Evolutionary conservation across 176 grass and related monocot species (phyloP).

Genomic region (Triticum urartu): DNA sequence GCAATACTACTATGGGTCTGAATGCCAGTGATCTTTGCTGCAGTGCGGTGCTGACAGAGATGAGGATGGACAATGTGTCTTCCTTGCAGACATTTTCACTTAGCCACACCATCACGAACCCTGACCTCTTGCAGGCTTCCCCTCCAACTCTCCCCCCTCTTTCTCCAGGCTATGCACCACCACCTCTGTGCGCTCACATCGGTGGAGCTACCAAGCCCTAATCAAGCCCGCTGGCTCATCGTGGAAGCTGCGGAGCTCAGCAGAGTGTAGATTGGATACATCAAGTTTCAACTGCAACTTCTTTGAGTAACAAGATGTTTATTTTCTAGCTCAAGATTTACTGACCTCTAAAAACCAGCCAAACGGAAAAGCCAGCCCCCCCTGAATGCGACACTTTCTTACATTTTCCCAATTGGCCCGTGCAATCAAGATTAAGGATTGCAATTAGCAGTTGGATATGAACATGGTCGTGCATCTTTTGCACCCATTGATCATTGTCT

Average conservation of each 20-base stretch:
- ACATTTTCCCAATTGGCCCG: background rate
- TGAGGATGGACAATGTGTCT: background rate
- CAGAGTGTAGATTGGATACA: background rate
- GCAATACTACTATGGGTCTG: background rate
- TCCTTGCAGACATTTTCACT: background rate
- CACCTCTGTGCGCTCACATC: background rate
- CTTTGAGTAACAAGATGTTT: background rate
- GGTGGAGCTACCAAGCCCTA: background rate
- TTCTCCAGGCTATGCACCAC: background rate
- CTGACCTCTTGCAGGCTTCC: background rate
- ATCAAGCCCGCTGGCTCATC: background rate
- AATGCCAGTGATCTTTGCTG: background rate
- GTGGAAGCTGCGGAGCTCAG: background rate
- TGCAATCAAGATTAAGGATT: slow-evolving; percentile 10
- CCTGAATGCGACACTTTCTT: background rate
- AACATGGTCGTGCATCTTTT: slow-evolving; percentile 12
- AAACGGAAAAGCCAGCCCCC: too few species aligned
- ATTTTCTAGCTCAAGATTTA: slow-evolving; percentile 4
- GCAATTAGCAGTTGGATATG: background rate
- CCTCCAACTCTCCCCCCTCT: background rate
- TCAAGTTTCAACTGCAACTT: background rate
- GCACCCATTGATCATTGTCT: background rate
- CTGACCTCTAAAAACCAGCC: too few species aligned
- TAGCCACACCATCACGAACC: background rate
- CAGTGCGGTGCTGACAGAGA: background rate